Evolutionary conservation across 1,139 yeast genomes (phyloP), one percentile per base, ranked within the genome.

Genomic region (Zygosaccharomyces pseudobailii): DNA sequence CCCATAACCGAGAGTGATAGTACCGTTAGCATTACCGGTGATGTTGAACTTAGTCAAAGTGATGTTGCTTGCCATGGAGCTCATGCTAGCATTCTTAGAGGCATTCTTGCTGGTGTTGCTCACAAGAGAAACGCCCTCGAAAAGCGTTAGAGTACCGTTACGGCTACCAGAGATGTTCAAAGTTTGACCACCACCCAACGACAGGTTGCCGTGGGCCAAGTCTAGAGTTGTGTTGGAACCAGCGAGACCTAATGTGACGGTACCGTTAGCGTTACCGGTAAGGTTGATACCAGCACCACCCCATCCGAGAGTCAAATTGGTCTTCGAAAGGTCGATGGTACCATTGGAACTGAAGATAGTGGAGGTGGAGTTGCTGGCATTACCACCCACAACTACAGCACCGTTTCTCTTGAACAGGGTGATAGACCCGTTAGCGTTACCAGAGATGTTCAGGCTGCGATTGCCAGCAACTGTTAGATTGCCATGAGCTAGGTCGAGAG

Each of bases 351-450:
- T 6, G 23, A 30, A 30, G 33, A 30, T 30, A 19, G 5, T 6
- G 6, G 33, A 6, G 13, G 33, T 30, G 19, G 33, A 30, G 33
- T 30, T 30, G 33, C 33, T 30, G 25, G 36, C 23, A 24, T 34
- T 34, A 8, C 36, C 36, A 5, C 25, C 25, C 3, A 34, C 25
- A n/a, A 34, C 23, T 5, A 21, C 25, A 19, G 32, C 8, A n/a
- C 30, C 40, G 5, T 20, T 19, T 23, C 39, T 23, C 41, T 38
- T 38, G 34, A 38, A 38, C 9, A 38, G 24, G 24, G 39, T 36
- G 39, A 36, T n/a, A 20, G 39, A 36, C 17, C 40, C 40, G 31
- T 37, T 37, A 17, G 40, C 40, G 30, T 37, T 27, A 24, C 40
- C 40, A 13, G 40, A 25, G 2, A 37, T 23, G 32, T 37, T 37